phyloP scores from a whole-genome alignment of 139 green algal species.

The Mychonastes homosphaera region DNA sequence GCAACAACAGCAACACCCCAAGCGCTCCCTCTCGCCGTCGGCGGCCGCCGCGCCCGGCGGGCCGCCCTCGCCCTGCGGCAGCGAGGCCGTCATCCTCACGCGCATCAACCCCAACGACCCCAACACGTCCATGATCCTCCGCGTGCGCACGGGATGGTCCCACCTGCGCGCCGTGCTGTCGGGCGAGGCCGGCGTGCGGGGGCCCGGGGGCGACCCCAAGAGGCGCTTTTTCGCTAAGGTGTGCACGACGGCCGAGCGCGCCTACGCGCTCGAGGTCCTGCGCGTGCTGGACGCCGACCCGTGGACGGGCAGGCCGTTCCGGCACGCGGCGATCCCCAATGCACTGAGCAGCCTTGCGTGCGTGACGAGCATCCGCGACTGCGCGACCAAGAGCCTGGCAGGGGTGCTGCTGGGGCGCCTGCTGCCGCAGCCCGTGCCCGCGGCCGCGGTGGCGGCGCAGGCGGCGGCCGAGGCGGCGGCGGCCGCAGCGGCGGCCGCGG shows the following conservation, averaged over 20 bases:
- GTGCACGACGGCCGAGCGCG: slow-evolving; percentile 69
- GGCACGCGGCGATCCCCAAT: no score
- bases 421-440: no score
- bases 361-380: no score
- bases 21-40: background rate
- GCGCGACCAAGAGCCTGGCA: no score
- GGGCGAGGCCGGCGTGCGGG: slow-evolving; percentile 22
- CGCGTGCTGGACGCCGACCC: slow-evolving; percentile 58
- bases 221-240: slow-evolving; percentile 28
- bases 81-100: slow-evolving; percentile 46
- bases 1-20: background rate
- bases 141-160: slow-evolving; percentile 47
- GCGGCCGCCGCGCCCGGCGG: background rate
- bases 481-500: no score
- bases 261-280: slow-evolving; percentile 79
- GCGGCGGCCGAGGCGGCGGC: no score
- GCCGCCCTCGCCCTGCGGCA: background rate
- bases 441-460: no score
- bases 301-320: no score
- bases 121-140: slow-evolving; percentile 65
- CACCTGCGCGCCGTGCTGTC: slow-evolving; percentile 33
- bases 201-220: background rate
- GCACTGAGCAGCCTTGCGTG: no score
- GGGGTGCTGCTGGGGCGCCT: no score
- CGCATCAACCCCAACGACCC: slow-evolving; percentile 49